phyloP scores from a whole-genome alignment of 1,139 yeast genomes.

The Lodderomyces margitis region DNA sequence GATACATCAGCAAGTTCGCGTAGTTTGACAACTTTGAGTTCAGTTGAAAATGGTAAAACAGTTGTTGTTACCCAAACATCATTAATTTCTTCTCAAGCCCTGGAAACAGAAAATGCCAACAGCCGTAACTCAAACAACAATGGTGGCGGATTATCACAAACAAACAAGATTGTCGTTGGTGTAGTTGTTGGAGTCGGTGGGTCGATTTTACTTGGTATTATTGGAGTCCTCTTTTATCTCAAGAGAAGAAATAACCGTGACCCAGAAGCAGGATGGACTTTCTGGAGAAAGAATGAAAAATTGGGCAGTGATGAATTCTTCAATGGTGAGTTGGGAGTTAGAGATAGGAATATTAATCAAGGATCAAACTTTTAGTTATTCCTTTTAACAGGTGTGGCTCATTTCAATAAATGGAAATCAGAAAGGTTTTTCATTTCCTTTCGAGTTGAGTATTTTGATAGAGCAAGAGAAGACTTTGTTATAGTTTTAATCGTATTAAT shows the following conservation, averaged over 20 bases:
- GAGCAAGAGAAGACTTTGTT: background rate
- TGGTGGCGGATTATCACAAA: conserved; percentile 38
- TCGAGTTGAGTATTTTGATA: too few relatives aligned
- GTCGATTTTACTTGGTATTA: conserved; percentile 36
- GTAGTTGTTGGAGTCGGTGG: conserved; percentile 55
- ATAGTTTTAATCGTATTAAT: too few relatives aligned
- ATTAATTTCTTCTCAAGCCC: conserved; percentile 27
- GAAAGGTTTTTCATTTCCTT: too few relatives aligned
- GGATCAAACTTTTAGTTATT: conserved; percentile 48
- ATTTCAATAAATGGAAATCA: too few relatives aligned
- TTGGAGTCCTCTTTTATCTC: conserved; percentile 36
- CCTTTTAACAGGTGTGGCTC: too few relatives aligned
- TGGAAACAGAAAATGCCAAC: conserved; percentile 21
- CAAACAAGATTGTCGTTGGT: conserved; percentile 49
- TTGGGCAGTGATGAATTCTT: conserved; percentile 52
- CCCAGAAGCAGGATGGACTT: conserved; percentile 45
- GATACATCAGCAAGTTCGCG: conserved; percentile 12
- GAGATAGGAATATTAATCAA: conserved; percentile 46
- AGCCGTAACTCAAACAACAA: conserved; percentile 14
- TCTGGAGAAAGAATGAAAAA: conserved; percentile 52
- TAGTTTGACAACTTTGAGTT: conserved; percentile 28
- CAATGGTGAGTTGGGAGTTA: conserved; percentile 58
- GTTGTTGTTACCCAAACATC: conserved; percentile 41
- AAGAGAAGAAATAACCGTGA: conserved; percentile 32
- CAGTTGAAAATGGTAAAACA: conserved; percentile 38